Evolutionary conservation across 2,329 filamentous ascomycete species (phyloP).

Genomic region (Dactylellina haptotyla): DNA sequence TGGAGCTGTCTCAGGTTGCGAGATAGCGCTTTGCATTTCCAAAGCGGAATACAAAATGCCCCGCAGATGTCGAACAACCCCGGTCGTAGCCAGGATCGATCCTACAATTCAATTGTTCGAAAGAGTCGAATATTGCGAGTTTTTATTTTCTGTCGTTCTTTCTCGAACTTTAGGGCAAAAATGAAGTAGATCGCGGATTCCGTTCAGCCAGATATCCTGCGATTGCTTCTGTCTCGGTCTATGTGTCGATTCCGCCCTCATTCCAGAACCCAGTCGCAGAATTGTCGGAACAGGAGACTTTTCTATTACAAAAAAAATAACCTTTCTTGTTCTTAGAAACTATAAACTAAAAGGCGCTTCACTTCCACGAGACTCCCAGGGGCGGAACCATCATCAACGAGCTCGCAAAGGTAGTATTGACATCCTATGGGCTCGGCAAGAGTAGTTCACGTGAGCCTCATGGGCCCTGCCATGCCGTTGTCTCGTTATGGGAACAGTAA

Average conservation of each 20-base stretch:
- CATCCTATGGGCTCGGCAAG: neutral
- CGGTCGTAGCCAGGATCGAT: constrained; percentile 5
- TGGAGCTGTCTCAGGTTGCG: constrained; percentile 43
- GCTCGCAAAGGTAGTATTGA: constrained; percentile 28
- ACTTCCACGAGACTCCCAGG: neutral
- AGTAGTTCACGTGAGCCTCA: constrained; percentile 17
- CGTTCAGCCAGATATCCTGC: neutral
- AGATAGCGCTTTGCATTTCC: constrained; percentile 1
- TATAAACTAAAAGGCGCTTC: too few species aligned
- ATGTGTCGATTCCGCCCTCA: neutral
- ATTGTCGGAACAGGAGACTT: constrained; percentile 16
- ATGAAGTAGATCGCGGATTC: neutral
- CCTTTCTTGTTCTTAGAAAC: too few species aligned
- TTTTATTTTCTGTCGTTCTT: too few species aligned
- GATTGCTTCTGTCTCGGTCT: neutral
- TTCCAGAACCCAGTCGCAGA: neutral
- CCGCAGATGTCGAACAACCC: constrained; percentile 23
- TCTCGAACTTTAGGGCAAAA: constrained; percentile 30
- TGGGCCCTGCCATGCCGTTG: constrained; percentile 11
- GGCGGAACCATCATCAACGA: neutral
- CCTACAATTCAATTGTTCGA: constrained; percentile 21
- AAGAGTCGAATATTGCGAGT: constrained; percentile 32
- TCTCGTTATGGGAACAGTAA: neutral
- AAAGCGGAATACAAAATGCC: constrained; percentile 5
- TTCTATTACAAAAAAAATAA: neutral